A percentile compares a stretch with the other conserved stretches of the same genome.
phyloP scores from a whole-genome alignment of 225 moss, liverwort and hornwort genomes.

The Pseudisothecium myosuroides region DNA sequence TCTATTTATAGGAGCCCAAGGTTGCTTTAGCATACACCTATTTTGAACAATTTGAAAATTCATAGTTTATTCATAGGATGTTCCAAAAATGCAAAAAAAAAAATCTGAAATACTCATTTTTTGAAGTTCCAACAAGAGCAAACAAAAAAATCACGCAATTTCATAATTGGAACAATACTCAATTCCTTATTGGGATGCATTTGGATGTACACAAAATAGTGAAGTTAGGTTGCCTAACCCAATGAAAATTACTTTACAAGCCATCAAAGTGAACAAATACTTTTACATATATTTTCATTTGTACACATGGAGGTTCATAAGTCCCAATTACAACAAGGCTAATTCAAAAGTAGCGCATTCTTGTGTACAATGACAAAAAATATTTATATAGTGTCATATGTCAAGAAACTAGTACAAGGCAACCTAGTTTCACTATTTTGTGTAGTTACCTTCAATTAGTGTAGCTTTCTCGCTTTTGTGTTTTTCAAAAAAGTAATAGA shows the following conservation, averaged over 20 bases:
- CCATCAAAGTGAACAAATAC: background rate
- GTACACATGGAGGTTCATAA: background rate
- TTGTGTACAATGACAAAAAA: too few species aligned
- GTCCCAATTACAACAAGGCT: too few species aligned
- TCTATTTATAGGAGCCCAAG: rapidly evolving
- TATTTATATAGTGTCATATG: too few species aligned
- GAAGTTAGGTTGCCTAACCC: background rate
- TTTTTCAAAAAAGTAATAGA: too few species aligned
- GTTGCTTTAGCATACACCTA: background rate
- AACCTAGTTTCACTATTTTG: too few species aligned
- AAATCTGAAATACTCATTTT: too few species aligned
- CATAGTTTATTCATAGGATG: background rate
- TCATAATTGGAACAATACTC: background rate
- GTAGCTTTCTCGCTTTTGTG: too few species aligned
- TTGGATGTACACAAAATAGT: background rate
- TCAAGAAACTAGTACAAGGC: too few species aligned
- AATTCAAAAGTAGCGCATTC: too few species aligned
- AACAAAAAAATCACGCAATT: background rate
- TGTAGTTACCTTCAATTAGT: background rate
- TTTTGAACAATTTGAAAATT: background rate
- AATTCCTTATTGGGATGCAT: background rate
- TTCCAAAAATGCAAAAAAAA: rapidly evolving
- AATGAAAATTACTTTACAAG: too few species aligned
- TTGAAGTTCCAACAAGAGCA: background rate
- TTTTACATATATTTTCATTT: background rate